Evolutionary conservation across 768 basidiomycete genomes (phyloP).

Genomic region (Kwoniella sp.): DNA sequence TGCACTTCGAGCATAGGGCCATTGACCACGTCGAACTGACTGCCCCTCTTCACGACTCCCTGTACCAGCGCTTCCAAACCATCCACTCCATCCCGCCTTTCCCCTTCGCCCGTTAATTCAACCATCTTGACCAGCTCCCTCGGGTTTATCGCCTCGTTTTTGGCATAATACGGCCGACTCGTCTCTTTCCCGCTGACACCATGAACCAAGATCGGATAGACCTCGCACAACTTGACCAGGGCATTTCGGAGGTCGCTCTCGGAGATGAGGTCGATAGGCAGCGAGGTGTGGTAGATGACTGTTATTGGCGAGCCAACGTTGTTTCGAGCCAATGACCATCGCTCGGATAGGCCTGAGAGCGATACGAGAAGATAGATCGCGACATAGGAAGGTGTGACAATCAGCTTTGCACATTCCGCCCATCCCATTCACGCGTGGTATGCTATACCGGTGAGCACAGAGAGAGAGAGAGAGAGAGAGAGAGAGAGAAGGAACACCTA

Average conservation of each 20-base stretch:
- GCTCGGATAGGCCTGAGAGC: constrained; percentile 17
- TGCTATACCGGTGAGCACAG: too few species aligned
- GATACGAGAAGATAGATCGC: not conserved
- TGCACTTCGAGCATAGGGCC: constrained; percentile 13
- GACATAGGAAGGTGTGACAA: not conserved
- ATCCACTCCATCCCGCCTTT: not conserved
- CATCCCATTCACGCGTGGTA: too few species aligned
- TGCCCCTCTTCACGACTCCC: not conserved
- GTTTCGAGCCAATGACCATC: constrained; percentile 18
- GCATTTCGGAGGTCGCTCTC: constrained; percentile 1
- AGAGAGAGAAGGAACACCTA: not conserved
- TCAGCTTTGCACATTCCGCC: too few species aligned
- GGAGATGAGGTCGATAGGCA: constrained; percentile 4
- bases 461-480: too few species aligned
- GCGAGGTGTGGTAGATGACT: constrained; percentile 15
- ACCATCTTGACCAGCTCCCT: constrained; percentile 7
- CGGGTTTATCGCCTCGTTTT: not conserved
- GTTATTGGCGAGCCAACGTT: constrained; percentile 19
- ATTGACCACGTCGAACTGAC: not conserved
- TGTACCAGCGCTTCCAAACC: constrained; percentile 1
- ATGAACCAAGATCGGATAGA: constrained; percentile 6
- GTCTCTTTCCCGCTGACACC: not conserved
- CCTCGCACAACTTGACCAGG: not conserved
- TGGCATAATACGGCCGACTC: not conserved
- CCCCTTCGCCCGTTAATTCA: not conserved